phyloP scores from a whole-genome alignment of 148 eudicot genomes.

The Fagopyrum esculentum region DNA sequence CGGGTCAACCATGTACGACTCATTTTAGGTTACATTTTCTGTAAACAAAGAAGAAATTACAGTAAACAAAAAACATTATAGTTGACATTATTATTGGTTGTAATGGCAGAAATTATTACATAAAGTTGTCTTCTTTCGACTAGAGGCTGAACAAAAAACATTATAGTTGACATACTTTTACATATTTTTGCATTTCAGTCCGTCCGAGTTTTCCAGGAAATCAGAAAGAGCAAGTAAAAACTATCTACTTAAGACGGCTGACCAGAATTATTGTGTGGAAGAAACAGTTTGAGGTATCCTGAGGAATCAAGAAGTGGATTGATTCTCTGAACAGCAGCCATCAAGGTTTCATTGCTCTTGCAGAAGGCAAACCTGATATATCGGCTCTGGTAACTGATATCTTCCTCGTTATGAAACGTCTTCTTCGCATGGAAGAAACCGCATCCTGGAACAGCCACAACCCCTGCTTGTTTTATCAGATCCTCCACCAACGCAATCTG shows the following conservation, averaged over 20 bases:
- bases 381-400: constrained; percentile 32
- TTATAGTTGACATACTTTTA: too few species aligned
- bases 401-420: constrained; percentile 10
- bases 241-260: not conserved
- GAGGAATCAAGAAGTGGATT: constrained; percentile 39
- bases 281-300: constrained; percentile 49
- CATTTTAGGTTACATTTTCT: too few species aligned
- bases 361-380: constrained; percentile 90
- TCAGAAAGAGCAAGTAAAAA: too few species aligned
- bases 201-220: too few species aligned
- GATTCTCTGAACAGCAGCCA: constrained; percentile 54
- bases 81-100: not conserved
- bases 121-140: not conserved
- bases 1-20: too few species aligned
- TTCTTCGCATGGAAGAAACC: constrained; percentile 69
- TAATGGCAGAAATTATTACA: not conserved
- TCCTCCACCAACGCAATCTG: constrained; percentile 85
- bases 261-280: not conserved
- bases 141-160: too few species aligned
- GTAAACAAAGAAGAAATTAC: too few species aligned
- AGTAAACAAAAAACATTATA: not conserved
- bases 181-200: too few species aligned
- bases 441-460: constrained; percentile 89
- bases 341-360: constrained; percentile 59
- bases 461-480: constrained; percentile 72